A percentile compares a stretch with the other conserved stretches of the same genome.
phyloP scores from a whole-genome alignment of 2,329 filamentous ascomycete genomes.

The Ascochyta clinopodiicola region DNA sequence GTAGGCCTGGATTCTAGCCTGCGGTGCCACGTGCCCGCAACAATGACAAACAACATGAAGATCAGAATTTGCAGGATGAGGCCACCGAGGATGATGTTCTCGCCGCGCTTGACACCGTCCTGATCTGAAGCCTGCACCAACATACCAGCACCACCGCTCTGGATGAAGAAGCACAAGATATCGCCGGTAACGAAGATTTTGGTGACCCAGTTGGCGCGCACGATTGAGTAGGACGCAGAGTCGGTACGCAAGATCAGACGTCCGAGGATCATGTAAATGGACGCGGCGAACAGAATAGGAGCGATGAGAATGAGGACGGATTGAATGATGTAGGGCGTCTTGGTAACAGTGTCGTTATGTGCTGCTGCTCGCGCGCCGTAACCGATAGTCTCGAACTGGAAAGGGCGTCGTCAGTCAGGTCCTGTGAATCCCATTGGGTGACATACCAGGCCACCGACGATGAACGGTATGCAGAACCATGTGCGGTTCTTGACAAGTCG shows the following conservation, averaged over 20 bases:
- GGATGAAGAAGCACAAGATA: conserved; percentile 60
- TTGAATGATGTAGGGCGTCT: conserved; percentile 50
- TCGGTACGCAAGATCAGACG: conserved; percentile 52
- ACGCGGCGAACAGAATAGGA: conserved; percentile 56
- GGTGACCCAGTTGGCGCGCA: conserved; percentile 57
- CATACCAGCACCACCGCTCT: conserved; percentile 57
- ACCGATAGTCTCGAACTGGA: conserved; percentile 50
- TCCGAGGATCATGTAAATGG: conserved; percentile 56
- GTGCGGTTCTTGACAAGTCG: conserved; percentile 53
- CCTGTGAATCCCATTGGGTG: conserved; percentile 19
- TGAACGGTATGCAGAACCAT: conserved; percentile 60
- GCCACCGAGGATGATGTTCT: conserved; percentile 63
- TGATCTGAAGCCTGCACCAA: conserved; percentile 39
- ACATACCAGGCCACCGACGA: conserved; percentile 58
- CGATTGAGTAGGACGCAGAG: conserved; percentile 52
- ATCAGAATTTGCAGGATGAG: conserved; percentile 64
- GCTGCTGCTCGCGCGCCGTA: conserved; percentile 43
- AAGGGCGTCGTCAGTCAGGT: not conserved
- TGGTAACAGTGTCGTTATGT: conserved; percentile 37
- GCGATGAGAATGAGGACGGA: conserved; percentile 52
- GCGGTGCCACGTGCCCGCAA: conserved; percentile 58
- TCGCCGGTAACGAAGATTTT: conserved; percentile 64
- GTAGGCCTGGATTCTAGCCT: conserved; percentile 48
- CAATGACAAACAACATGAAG: conserved; percentile 63
- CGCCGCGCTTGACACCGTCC: conserved; percentile 46